Conservation (phyloP, 495 filamentous ascomycete species). For the Xylaria cubensis region DNA sequence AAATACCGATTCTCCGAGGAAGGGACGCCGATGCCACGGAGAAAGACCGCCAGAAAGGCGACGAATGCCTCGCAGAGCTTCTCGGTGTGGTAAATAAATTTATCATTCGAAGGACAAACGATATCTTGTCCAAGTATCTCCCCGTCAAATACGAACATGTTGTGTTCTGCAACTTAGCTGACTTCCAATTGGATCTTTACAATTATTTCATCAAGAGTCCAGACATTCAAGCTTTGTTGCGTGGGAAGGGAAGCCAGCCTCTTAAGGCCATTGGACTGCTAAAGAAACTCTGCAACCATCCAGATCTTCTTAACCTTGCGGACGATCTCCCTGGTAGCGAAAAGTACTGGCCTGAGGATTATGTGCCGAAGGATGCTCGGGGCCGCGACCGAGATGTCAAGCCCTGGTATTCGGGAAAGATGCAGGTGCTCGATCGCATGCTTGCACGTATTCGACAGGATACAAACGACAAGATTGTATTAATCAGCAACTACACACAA, state of each 20-base stretch:
- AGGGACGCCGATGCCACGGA: conserved; percentile 91
- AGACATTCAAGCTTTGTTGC: conserved; percentile 88
- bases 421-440: conserved; percentile 98
- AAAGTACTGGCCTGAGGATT: conserved; percentile 83
- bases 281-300: conserved; percentile 99
- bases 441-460: conserved; percentile 93
- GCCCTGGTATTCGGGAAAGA: conserved; percentile 97
- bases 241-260: conserved; percentile 94
- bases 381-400: conserved; percentile 93
- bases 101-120: conserved; percentile 97
- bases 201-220: conserved; percentile 97
- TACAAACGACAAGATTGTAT: conserved; percentile 98
- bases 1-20: conserved; percentile 89
- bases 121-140: conserved; percentile 96
- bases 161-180: conserved; percentile 96
- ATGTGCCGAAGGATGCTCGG: conserved; percentile 81
- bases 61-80: conserved; percentile 83
- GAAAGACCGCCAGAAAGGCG: conserved; percentile 79
- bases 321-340: conserved; percentile 90
- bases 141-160: conserved; percentile 99
- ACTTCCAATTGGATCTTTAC: conserved; percentile 92
- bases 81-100: conserved; percentile 93
- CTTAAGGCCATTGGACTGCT: conserved; percentile 95
- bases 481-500: conserved; percentile 98
- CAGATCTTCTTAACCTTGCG: conserved; percentile 85